These are phyloP conservation scores for Gentiana straminea DNA, from an alignment of 257 asterid species.

Conservation along the genomic window DNA sequence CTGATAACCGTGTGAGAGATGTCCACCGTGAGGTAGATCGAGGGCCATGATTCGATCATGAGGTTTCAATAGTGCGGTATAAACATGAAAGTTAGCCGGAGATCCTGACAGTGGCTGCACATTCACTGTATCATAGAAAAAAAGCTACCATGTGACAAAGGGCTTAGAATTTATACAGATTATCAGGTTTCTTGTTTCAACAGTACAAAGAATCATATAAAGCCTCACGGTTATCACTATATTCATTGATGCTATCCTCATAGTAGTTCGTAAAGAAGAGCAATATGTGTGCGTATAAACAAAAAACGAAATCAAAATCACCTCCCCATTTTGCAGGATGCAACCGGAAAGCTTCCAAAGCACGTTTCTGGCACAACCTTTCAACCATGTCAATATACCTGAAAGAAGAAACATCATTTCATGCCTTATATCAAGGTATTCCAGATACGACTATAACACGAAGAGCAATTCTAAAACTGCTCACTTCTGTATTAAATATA, in stretches of 20 bases:
- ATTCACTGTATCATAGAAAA: conserved; percentile 25
- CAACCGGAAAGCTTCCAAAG: conserved; percentile 71
- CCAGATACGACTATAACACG: no score
- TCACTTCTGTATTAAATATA: neutral
- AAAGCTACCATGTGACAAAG: neutral
- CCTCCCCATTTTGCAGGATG: conserved; percentile 92
- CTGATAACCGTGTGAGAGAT: conserved; percentile 65
- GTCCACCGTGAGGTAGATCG: conserved; percentile 83
- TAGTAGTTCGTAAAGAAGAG: no score
- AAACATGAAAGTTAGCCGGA: conserved; percentile 73
- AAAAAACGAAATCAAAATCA: neutral
- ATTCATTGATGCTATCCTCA: no score
- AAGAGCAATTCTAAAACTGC: neutral
- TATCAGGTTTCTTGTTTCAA: neutral
- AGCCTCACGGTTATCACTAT: no score
- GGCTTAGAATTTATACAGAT: neutral
- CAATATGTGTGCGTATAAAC: no score
- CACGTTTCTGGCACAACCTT: conserved; percentile 79
- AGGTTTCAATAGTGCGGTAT: conserved; percentile 68
- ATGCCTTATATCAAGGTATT: neutral
- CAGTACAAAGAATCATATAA: neutral
- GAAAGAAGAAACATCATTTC: neutral
- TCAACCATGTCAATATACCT: conserved; percentile 85
- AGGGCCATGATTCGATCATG: conserved; percentile 80
- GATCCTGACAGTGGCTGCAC: conserved; percentile 72